A percentile compares a stretch with the other conserved stretches of the same genome.
phyloP scores from a whole-genome alignment of 2,329 filamentous ascomycete species.

The Aspergillus carbonarius region DNA sequence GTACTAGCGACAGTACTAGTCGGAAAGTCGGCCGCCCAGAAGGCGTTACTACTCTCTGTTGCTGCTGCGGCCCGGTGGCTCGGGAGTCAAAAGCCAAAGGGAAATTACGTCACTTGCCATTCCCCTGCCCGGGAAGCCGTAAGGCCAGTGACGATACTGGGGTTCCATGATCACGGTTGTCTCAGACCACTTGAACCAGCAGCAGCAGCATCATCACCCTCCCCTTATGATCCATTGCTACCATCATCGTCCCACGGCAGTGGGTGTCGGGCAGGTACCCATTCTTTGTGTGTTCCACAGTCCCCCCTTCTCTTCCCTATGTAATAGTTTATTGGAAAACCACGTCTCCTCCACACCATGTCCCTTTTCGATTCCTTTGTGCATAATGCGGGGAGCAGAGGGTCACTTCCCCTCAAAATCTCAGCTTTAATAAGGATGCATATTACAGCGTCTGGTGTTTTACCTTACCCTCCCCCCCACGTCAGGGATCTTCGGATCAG shows the following conservation, averaged over 20 bases:
- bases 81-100: constrained; percentile 8
- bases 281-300: neutral
- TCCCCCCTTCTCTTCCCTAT: neutral
- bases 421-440: neutral
- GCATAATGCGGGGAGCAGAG: constrained; percentile 1
- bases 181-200: neutral
- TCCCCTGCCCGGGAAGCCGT: neutral
- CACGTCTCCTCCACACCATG: neutral
- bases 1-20: neutral
- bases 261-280: neutral
- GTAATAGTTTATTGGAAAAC: neutral
- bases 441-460: neutral
- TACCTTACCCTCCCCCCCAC: constrained; percentile 19
- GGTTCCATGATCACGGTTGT: neutral
- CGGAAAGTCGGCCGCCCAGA: constrained; percentile 17
- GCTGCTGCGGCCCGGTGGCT: constrained; percentile 16
- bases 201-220: neutral
- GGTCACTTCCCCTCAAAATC: neutral
- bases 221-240: neutral
- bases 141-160: neutral
- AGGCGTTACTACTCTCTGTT: constrained; percentile 18
- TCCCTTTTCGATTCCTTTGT: neutral
- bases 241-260: neutral
- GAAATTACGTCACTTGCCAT: constrained; percentile 1
- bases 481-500: constrained; percentile 31